phyloP scores from a whole-genome alignment of 495 filamentous ascomycete species.

The Amphirosellinia nigrospora region DNA sequence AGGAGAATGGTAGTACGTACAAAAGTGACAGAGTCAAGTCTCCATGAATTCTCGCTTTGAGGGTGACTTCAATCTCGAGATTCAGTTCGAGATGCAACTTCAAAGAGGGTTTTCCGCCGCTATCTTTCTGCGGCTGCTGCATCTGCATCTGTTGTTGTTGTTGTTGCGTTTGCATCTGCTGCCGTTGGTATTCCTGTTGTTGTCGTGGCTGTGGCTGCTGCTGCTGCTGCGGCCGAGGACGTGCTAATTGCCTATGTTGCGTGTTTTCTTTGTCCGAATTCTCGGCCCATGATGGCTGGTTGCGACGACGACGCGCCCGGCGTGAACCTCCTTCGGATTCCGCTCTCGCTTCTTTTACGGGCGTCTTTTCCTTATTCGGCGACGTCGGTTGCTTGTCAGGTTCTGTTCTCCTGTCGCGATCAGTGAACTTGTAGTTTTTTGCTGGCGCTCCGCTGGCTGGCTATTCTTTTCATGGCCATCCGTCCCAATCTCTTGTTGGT shows the following conservation, averaged over 20 bases:
- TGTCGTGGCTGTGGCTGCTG: conserved; percentile 47
- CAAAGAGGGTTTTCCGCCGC: conserved; percentile 67
- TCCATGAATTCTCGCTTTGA: conserved; percentile 93
- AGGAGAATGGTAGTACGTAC: conserved; percentile 56
- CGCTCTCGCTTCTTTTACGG: conserved; percentile 29
- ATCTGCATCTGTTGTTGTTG: conserved; percentile 52
- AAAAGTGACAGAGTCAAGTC: conserved; percentile 85
- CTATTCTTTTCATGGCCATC: neutral
- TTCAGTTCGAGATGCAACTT: conserved; percentile 81
- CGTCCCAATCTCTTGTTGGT: conserved; percentile 14
- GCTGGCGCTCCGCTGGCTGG: neutral
- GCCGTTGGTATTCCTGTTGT: conserved; percentile 47
- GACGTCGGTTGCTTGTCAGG: conserved; percentile 50
- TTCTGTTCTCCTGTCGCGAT: conserved; percentile 26
- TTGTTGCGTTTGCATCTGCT: conserved; percentile 51
- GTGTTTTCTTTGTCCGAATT: conserved; percentile 33
- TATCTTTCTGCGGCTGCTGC: conserved; percentile 43
- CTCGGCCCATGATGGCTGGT: conserved; percentile 36
- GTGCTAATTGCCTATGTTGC: conserved; percentile 36
- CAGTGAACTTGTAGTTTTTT: conserved; percentile 22
- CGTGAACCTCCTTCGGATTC: conserved; percentile 37
- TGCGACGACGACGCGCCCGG: conserved; percentile 36
- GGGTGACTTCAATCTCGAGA: conserved; percentile 85
- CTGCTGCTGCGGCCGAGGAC: conserved; percentile 33
- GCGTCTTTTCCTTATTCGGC: conserved; percentile 42